Base-by-base conservation (phyloP, 2,329 filamentous ascomycete genomes). In the Septoria linicola region DNA sequence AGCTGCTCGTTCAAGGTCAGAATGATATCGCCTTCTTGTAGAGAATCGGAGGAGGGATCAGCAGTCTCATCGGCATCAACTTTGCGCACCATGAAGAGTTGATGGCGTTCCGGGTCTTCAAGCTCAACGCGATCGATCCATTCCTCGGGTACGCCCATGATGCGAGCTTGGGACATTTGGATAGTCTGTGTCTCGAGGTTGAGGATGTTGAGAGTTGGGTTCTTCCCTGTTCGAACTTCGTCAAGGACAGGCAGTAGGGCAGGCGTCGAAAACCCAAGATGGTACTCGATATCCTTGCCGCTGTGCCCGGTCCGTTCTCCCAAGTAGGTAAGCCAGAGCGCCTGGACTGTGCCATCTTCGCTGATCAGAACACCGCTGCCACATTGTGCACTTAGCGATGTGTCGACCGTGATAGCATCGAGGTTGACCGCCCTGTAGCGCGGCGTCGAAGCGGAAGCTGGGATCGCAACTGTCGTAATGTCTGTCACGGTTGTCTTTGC, bases 41-140 rank as follows among this genome's bases (percentile, higher is more conserved):
- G 79, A 8, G 27, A 34, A 2, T 16, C 19, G 31, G 25, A 27
- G 2, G 32, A 34, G 11, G 44, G 25, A 13, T 84, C 81, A 17
- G 81, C 81, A 39, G 44, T 40, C 4, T 56, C 56, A 4, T 50
- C 47, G 8, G 82, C 84, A 62, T 86, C 77, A 54, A 95, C 85
- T 74, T 99, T 99, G 63, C 89, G 87, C 23, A 99, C 89, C 88
- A 99, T 96, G 76, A 99, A 99, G 31, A 99, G 81, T 72, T 99
- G 93, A 67, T 99, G 93, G 51, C 90, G 88, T 43, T 93, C 85
- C 32, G 89, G 87, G 70, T 99, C 96, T 56, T 89, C 89, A 59
- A 84, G 78, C 46, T 93, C 85, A 2, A 96, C 92, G 70, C 89
- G 87, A 62, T 88, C 80, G 63, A 99, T 96, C 93, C 92, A 97